phyloP scores from a whole-genome alignment of 108 stramenopile species.

The Aurantiochytrium sp. region DNA sequence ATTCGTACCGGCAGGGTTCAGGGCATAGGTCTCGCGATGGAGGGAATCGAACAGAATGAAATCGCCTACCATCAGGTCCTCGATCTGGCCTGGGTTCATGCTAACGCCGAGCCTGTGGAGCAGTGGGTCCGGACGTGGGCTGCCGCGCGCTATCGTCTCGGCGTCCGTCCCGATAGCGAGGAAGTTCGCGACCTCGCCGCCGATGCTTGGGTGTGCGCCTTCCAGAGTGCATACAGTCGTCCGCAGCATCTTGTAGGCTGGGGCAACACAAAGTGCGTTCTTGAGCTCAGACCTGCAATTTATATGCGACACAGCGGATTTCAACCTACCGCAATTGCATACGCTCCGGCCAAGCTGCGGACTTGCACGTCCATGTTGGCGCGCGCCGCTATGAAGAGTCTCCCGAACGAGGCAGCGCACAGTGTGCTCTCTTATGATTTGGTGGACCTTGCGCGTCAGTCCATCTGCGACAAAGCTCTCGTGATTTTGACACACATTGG shows the following conservation, averaged over 20 bases:
- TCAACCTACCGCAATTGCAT: background rate
- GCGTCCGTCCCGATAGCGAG: no score
- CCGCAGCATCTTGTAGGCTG: background rate
- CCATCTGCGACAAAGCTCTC: background rate
- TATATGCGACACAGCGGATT: background rate
- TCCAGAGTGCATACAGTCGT: background rate
- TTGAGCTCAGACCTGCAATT: background rate
- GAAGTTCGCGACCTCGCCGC: background rate
- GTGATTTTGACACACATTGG: background rate
- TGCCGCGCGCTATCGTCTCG: background rate
- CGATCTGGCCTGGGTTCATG: background rate
- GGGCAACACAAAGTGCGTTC: background rate
- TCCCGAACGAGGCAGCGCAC: background rate
- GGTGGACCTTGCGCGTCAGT: background rate
- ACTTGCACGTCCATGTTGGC: background rate
- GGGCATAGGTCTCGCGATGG: slow-evolving; percentile 15
- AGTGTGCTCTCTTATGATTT: background rate
- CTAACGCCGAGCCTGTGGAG: background rate
- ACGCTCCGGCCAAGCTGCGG: background rate
- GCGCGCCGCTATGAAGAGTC: background rate
- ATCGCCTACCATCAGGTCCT: background rate
- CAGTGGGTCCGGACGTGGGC: background rate
- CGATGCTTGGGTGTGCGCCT: background rate
- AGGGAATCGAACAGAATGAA: slow-evolving; percentile 6
- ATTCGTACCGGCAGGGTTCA: background rate